Evolutionary conservation across 331 rosid genomes (phyloP).

Genomic region (Quercus lobata): DNA sequence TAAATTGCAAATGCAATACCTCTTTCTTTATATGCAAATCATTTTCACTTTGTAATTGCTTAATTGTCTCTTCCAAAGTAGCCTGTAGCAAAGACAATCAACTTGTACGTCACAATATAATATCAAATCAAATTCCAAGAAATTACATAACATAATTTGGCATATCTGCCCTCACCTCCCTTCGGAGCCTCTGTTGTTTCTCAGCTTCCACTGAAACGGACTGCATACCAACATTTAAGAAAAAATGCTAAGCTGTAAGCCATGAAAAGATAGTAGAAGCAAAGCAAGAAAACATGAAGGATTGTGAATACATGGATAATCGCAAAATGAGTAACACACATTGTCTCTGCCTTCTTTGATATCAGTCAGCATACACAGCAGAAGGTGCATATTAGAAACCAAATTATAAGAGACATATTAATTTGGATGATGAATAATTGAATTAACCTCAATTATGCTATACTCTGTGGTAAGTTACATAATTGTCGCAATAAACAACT

Average conservation of each 20-base stretch:
- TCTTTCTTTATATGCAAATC: constrained; percentile 33
- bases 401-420: not conserved
- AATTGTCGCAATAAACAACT: not conserved
- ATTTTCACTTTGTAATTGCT: constrained; percentile 31
- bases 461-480: not conserved
- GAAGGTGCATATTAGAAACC: not conserved
- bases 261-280: not conserved
- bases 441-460: not conserved
- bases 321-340: not conserved
- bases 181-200: constrained; percentile 14
- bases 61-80: constrained; percentile 45
- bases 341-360: not conserved
- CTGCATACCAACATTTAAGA: constrained; percentile 15
- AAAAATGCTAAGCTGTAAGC: not conserved
- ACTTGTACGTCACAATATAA: not conserved
- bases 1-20: constrained; percentile 26
- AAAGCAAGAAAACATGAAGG: not conserved
- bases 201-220: constrained; percentile 20
- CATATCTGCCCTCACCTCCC: constrained; percentile 19
- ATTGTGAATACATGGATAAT: not conserved
- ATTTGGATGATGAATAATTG: not conserved
- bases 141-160: not conserved
- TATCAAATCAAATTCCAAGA: not conserved
- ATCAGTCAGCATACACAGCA: not conserved
- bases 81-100: constrained; percentile 34